phyloP scores from a whole-genome alignment of 2,329 filamentous ascomycete species.

The Drechslerella coelobrocha region DNA sequence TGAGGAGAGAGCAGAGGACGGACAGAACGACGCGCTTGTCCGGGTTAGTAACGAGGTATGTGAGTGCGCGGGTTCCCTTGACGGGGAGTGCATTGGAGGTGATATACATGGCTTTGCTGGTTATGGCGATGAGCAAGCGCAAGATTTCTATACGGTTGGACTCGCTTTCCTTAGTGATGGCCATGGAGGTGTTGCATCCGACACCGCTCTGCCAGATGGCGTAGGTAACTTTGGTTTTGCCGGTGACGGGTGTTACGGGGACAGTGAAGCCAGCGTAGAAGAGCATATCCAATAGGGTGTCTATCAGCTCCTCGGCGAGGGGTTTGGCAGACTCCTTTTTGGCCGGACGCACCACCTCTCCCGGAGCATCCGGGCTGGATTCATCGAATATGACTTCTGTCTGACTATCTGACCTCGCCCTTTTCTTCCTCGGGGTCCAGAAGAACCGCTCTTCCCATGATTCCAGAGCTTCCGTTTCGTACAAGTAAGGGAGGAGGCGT shows the following conservation, averaged over 20 bases:
- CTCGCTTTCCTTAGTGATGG: slow-evolving; percentile 89
- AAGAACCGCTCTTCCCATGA: slow-evolving; percentile 94
- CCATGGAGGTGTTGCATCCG: slow-evolving; percentile 87
- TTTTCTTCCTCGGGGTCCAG: slow-evolving; percentile 79
- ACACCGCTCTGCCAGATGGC: slow-evolving; percentile 98
- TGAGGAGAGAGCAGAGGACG: slow-evolving; percentile 74
- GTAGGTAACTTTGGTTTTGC: slow-evolving; percentile 82
- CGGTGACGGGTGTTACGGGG: slow-evolving; percentile 69
- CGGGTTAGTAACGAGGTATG: slow-evolving; percentile 75
- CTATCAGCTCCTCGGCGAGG: slow-evolving; percentile 88
- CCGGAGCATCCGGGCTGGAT: slow-evolving; percentile 62
- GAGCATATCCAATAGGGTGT: slow-evolving; percentile 83
- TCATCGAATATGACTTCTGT: slow-evolving; percentile 81
- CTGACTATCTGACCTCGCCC: slow-evolving; percentile 69
- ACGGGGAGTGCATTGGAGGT: slow-evolving; percentile 80
- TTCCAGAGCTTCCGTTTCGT: slow-evolving; percentile 82
- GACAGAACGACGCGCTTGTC: slow-evolving; percentile 67
- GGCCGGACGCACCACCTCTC: slow-evolving; percentile 55
- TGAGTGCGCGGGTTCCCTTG: slow-evolving; percentile 81
- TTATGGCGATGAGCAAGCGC: slow-evolving; percentile 80
- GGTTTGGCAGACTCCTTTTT: slow-evolving; percentile 75
- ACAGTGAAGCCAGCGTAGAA: slow-evolving; percentile 93
- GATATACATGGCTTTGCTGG: slow-evolving; percentile 93
- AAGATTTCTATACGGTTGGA: slow-evolving; percentile 84
- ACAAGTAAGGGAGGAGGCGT: slow-evolving; percentile 85